Conservation (phyloP, 257 asterid genomes). For the Solanum lycopersicoides region DNA sequence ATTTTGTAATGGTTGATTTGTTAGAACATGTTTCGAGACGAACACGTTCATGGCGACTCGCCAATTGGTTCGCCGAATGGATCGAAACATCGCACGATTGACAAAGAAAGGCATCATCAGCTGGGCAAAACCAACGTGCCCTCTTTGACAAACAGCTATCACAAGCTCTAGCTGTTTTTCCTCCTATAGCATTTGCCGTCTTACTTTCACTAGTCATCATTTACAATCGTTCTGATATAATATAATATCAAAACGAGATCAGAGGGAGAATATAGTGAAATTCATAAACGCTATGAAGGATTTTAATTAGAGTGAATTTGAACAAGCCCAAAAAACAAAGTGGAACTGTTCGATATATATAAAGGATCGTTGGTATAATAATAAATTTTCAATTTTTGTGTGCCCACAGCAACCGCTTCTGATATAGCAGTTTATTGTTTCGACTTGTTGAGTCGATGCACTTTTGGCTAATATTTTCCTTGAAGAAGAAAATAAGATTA, state of each 20-base stretch:
- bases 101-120: slow-evolving; percentile 79
- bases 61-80: slow-evolving; percentile 61
- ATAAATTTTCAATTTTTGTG: not conserved
- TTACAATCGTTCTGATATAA: not conserved
- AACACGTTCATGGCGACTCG: slow-evolving; percentile 59
- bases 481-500: not conserved
- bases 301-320: not conserved
- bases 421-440: not conserved
- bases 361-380: not conserved
- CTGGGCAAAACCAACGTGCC: slow-evolving; percentile 72
- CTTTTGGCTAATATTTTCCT: slow-evolving; percentile 7
- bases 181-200: slow-evolving; percentile 41
- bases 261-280: not conserved
- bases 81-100: slow-evolving; percentile 54
- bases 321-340: not conserved
- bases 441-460: not conserved
- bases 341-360: not conserved
- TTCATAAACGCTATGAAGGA: not conserved
- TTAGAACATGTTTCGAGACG: slow-evolving; percentile 36
- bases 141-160: slow-evolving; percentile 56
- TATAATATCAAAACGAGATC: not conserved
- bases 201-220: slow-evolving; percentile 25
- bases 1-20: not conserved
- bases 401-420: not conserved
- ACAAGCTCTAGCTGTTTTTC: slow-evolving; percentile 55